These are phyloP conservation scores for Laburnicola sp. DNA, from an alignment of 2,329 filamentous ascomycete species.

Conservation along the genomic window DNA sequence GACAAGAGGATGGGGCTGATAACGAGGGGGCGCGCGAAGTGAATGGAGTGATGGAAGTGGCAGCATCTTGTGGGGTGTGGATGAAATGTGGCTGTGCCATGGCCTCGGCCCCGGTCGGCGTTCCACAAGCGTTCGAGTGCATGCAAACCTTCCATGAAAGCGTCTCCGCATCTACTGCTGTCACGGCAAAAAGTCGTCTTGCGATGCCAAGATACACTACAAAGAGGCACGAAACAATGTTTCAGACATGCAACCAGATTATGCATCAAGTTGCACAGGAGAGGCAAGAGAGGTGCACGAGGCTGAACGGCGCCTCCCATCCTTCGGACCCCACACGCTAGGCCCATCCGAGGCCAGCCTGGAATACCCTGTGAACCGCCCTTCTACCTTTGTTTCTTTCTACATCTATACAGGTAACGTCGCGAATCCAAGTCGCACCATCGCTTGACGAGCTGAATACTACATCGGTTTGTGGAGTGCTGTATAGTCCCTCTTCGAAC, in stretches of 20 bases:
- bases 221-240: too few relatives aligned
- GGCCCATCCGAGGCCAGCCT: background rate
- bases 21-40: conserved; percentile 6
- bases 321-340: conserved; percentile 1
- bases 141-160: background rate
- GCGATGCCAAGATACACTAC: too few relatives aligned
- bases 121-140: conserved; percentile 1
- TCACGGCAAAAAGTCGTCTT: background rate
- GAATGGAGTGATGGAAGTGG: conserved; percentile 2
- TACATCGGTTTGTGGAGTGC: too few relatives aligned
- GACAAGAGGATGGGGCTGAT: conserved; percentile 2
- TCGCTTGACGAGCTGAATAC: too few relatives aligned
- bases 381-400: too few relatives aligned
- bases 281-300: background rate
- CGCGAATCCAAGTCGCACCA: background rate
- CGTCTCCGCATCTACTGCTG: background rate
- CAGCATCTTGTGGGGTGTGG: conserved; percentile 2
- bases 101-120: background rate
- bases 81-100: background rate
- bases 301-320: background rate
- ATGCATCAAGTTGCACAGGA: background rate
- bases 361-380: background rate
- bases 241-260: background rate
- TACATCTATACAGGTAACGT: background rate
- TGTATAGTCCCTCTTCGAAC: too few relatives aligned